Conservation (phyloP, 1,139 yeast species). For the Komagataea norvegica region DNA sequence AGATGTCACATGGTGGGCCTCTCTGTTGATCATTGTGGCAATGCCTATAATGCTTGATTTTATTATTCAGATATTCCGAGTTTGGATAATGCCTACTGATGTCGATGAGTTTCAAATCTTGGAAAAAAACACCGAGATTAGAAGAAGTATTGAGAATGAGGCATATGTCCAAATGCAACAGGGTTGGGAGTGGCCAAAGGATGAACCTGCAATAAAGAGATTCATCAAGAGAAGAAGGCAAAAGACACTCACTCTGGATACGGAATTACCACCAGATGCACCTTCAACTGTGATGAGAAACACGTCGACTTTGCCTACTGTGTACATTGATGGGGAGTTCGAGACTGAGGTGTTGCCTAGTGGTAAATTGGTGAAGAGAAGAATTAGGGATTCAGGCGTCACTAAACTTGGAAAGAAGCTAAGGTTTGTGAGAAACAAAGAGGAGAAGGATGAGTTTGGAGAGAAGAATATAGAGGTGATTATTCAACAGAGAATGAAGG, state of each 20-base stretch:
- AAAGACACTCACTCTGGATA: constrained; percentile 28
- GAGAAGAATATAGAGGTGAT: constrained; percentile 49
- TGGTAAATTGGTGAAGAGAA: constrained; percentile 53
- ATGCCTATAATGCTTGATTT: constrained; percentile 66
- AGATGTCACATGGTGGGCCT: constrained; percentile 84
- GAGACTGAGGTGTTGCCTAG: constrained; percentile 62
- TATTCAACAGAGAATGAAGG: constrained; percentile 48
- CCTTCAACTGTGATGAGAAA: constrained; percentile 32
- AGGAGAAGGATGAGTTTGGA: constrained; percentile 7
- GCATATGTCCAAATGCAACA: constrained; percentile 71
- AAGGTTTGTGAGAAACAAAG: constrained; percentile 26
- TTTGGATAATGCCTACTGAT: constrained; percentile 61
- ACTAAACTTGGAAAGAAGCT: constrained; percentile 32
- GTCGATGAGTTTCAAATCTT: constrained; percentile 73
- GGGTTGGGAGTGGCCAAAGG: constrained; percentile 66
- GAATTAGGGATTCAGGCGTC: constrained; percentile 27
- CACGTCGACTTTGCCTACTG: constrained; percentile 11
- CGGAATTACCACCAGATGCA: constrained; percentile 49
- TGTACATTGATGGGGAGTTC: constrained; percentile 28
- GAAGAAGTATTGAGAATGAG: constrained; percentile 65
- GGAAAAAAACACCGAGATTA: constrained; percentile 65
- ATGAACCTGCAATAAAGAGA: constrained; percentile 28
- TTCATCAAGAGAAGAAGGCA: constrained; percentile 23
- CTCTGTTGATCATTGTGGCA: constrained; percentile 50
- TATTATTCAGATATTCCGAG: constrained; percentile 51